A percentile compares a stretch with the other conserved stretches of the same genome.
Conservation (phyloP, 805 yeast species). For the Starmerella bombi region DNA sequence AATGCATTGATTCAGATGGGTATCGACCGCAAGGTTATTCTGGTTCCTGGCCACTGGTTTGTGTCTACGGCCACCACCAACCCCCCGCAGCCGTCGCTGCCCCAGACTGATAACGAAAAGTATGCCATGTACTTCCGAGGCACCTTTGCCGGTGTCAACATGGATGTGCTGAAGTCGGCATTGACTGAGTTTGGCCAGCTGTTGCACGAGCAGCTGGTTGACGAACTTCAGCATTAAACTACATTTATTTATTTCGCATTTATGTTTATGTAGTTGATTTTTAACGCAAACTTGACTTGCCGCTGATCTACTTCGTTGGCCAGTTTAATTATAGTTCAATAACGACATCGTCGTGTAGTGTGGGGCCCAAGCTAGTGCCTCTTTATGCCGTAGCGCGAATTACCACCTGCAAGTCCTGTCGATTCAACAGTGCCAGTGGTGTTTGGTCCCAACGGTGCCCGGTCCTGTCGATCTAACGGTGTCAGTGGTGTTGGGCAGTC, state of each 20-base stretch:
- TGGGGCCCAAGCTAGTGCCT: too few relatives aligned
- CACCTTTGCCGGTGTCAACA: conserved; percentile 33
- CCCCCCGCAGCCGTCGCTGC: conserved; percentile 28
- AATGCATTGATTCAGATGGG: conserved; percentile 25
- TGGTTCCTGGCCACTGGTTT: conserved; percentile 35
- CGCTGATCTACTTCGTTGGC: too few relatives aligned
- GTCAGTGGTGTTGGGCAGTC: too few relatives aligned
- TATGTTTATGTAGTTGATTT: background rate
- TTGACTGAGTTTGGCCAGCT: conserved; percentile 27
- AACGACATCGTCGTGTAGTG: too few relatives aligned
- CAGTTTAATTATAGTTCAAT: too few relatives aligned
- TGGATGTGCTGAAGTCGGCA: conserved; percentile 26
- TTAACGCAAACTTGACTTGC: background rate
- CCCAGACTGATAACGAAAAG: conserved; percentile 21
- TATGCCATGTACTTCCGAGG: conserved; percentile 32
- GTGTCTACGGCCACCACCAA: conserved; percentile 21
- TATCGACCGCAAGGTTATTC: conserved; percentile 26
- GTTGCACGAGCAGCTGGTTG: conserved; percentile 16
- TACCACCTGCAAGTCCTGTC: too few relatives aligned
- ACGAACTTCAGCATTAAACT: background rate
- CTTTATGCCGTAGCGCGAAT: too few relatives aligned
- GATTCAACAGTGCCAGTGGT: too few relatives aligned
- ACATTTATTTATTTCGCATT: background rate
- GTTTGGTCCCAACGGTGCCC: too few relatives aligned
- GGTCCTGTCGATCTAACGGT: too few relatives aligned